Percentiles rank a stretch among this genome's conserved stretches.
Evolutionary conservation across 2,329 filamentous ascomycete species (phyloP).

Genomic region (Aspergillus chevalieri): DNA sequence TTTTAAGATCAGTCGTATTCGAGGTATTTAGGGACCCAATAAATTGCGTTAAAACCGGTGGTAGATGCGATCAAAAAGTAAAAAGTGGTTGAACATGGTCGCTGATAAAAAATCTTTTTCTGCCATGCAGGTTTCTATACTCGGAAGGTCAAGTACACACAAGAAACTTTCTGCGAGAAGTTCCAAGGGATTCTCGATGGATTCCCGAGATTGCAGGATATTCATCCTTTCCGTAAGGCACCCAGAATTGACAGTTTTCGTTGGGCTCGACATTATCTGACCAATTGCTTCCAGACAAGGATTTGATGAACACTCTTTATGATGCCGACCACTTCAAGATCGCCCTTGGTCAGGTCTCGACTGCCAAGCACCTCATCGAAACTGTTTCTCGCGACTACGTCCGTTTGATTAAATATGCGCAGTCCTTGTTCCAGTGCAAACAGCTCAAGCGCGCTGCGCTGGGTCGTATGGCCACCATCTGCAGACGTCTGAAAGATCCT

Average conservation of each 20-base stretch:
- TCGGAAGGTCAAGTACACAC: constrained; percentile 95
- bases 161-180: constrained; percentile 95
- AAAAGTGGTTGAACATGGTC: constrained; percentile 10
- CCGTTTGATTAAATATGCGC: constrained; percentile 90
- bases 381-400: constrained; percentile 95
- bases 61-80: constrained; percentile 1
- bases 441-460: constrained; percentile 94
- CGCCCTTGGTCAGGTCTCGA: constrained; percentile 89
- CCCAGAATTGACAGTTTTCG: neutral
- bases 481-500: constrained; percentile 89
- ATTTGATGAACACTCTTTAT: constrained; percentile 94
- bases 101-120: constrained; percentile 23
- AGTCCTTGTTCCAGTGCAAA: constrained; percentile 97
- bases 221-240: constrained; percentile 77
- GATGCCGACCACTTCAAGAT: constrained; percentile 98
- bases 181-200: constrained; percentile 83
- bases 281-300: constrained; percentile 50
- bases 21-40: constrained; percentile 40
- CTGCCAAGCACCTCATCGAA: constrained; percentile 93
- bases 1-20: constrained; percentile 92
- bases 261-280: neutral
- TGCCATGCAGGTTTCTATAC: constrained; percentile 71
- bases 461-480: constrained; percentile 96
- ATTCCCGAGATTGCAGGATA: constrained; percentile 87
- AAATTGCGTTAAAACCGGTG: neutral